Evolutionary conservation across 257 asterid species (phyloP), one percentile per base, ranked within the genome.

Genomic region (Hygrophila difformis): DNA sequence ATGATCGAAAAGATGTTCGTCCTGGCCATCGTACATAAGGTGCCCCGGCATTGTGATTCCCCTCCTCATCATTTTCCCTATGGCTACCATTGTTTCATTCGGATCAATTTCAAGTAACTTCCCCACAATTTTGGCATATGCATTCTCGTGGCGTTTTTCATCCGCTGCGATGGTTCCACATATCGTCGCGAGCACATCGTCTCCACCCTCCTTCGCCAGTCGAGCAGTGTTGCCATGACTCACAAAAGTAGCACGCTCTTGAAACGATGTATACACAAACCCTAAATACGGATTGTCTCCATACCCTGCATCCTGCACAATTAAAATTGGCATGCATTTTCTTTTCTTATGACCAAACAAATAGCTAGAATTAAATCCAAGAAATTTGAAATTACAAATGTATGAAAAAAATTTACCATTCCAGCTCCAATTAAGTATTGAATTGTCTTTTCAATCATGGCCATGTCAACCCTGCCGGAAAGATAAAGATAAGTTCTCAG

Each of bases 131-230:
- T 26, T 65, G 0, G 28, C 12, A 21, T 53, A 53, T 1, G 69
- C 74, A 19, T 42, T 62, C 48, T 67, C 74, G 12, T 70, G 70
- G 14, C 77, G 67, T 46, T 65, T 70, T 37, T 70, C 77, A 12
- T 71, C 74, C 0, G 57, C 56, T 3, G 74, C 78, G 10, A 68
- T 68, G 41, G 54, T 39, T n/a, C 75, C 67, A 13, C 72, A 72
- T 16, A 72, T 60, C 1, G 50, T 49, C 0, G 69, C 74, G 6
- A 72, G 69, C 13, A 48, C 18, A 0, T 51, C 49, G 42, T 67
- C 79, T 7, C 72, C 69, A 3, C 55, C 44, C 13, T 60, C 38
- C 12, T 12, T 51, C 38, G 68, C 73, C 8, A 68, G 43, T 19
- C 58, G 53, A 12, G 71, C 76, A 33, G 64, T 73, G 29, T 67